Conservation (phyloP, 768 basidiomycete species). For the Mycena latifolia region DNA sequence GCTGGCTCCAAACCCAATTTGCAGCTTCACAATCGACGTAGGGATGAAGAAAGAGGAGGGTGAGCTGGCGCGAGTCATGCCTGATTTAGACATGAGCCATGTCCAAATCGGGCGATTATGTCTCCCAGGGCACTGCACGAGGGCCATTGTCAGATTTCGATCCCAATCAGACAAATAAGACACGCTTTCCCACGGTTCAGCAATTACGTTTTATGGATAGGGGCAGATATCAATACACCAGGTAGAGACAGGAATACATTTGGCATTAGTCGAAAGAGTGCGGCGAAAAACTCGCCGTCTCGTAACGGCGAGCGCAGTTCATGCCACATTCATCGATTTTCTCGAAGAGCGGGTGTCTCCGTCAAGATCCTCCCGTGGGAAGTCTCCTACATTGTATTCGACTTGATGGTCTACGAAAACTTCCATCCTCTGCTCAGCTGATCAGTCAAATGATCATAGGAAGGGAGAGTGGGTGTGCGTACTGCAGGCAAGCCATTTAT, state of each 20-base stretch:
- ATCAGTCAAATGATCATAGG: not conserved
- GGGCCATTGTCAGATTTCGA: too few species aligned
- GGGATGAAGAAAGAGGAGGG: too few species aligned
- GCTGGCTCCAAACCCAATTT: too few species aligned
- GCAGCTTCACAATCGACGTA: too few species aligned
- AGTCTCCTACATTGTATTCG: slow-evolving; percentile 18
- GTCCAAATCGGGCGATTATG: too few species aligned
- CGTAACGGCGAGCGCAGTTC: not conserved
- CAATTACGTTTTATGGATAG: not conserved
- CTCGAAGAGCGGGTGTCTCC: not conserved
- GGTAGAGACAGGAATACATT: too few species aligned
- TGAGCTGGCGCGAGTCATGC: too few species aligned
- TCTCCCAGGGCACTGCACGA: too few species aligned
- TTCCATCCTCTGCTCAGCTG: slow-evolving; percentile 18
- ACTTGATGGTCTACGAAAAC: slow-evolving; percentile 33
- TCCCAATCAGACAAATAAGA: not conserved
- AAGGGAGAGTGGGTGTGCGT: not conserved
- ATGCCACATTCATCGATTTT: slow-evolving; percentile 8
- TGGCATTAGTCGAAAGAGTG: too few species aligned
- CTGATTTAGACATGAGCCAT: too few species aligned
- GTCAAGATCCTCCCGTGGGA: not conserved
- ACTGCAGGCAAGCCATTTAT: not conserved
- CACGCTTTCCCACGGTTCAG: slow-evolving; percentile 4
- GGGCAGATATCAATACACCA: not conserved
- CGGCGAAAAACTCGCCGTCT: not conserved